Conservation (phyloP, 2,329 filamentous ascomycete species). For the Epichloe gansuensis region DNA sequence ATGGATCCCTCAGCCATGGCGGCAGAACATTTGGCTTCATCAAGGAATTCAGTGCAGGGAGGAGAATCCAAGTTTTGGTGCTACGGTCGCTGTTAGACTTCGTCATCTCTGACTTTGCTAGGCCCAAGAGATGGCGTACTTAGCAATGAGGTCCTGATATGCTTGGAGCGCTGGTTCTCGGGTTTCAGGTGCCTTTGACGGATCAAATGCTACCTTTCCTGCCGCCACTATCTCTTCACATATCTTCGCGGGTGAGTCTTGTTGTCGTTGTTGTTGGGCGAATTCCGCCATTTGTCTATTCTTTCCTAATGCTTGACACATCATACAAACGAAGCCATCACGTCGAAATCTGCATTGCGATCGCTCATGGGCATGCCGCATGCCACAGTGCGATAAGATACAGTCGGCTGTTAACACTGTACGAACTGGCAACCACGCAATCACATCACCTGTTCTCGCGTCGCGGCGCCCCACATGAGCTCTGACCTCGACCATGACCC, state of each 20-base stretch:
- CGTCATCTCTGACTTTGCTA: neutral
- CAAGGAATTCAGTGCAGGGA: slow-evolving; percentile 50
- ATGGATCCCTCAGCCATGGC: slow-evolving; percentile 43
- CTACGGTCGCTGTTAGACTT: slow-evolving; percentile 12
- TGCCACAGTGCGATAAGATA: neutral
- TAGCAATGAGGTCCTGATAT: slow-evolving; percentile 36
- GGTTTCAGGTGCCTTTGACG: slow-evolving; percentile 21
- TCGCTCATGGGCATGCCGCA: neutral
- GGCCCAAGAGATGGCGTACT: slow-evolving; percentile 22
- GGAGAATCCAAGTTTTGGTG: slow-evolving; percentile 35
- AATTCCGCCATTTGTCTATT: slow-evolving; percentile 16
- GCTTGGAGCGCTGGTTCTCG: slow-evolving; percentile 24
- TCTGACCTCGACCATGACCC: neutral
- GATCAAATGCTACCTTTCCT: slow-evolving; percentile 38
- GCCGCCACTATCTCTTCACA: slow-evolving; percentile 24
- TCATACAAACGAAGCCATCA: neutral
- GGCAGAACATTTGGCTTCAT: slow-evolving; percentile 49
- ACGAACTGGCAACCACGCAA: neutral
- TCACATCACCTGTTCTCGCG: slow-evolving; percentile 18
- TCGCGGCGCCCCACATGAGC: slow-evolving; percentile 2
- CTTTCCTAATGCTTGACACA: neutral
- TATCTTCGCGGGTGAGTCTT: slow-evolving; percentile 17
- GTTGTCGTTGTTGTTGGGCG: slow-evolving; percentile 8
- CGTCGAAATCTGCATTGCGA: neutral
- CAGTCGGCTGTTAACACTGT: neutral